Percentiles rank a stretch among this genome's conserved stretches.
Conservation (phyloP, 176 grass and related monocot genomes). For the Aegilops longissima region DNA sequence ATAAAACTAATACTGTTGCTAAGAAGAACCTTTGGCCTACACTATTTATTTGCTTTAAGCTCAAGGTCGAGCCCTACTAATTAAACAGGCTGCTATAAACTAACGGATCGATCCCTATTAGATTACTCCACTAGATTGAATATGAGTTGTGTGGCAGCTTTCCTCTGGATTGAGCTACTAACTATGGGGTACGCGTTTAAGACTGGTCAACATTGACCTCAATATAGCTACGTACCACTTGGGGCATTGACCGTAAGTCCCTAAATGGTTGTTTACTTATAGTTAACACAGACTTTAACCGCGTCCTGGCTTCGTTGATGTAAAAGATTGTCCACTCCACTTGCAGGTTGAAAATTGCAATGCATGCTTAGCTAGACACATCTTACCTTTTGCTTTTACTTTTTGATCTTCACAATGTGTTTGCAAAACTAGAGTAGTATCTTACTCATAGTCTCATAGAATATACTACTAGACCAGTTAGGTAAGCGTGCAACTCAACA, state of each 20-base stretch:
- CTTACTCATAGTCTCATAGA: neutral
- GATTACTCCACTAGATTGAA: neutral
- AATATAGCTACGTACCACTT: neutral
- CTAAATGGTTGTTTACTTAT: neutral
- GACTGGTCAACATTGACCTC: neutral
- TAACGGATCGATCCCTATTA: too few species aligned
- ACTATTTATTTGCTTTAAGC: neutral
- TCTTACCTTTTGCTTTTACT: conserved; percentile 8
- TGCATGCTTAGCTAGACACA: neutral
- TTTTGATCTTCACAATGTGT: neutral
- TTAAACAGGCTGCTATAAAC: too few species aligned
- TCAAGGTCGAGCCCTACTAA: neutral
- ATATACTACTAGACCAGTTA: neutral
- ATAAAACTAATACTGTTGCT: too few species aligned
- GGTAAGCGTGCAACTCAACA: conserved; percentile 3
- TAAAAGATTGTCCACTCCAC: conserved; percentile 38
- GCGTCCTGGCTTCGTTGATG: conserved; percentile 1
- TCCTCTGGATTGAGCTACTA: neutral
- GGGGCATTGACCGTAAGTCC: neutral
- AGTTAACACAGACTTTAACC: conserved; percentile 21
- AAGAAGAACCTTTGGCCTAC: neutral
- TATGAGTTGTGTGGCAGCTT: neutral
- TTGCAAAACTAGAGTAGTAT: neutral
- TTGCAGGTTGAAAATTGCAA: conserved; percentile 30
- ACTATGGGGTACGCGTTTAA: conserved; percentile 17